These are phyloP conservation scores for Sphaerostilbella broomeana DNA, from an alignment of 2,329 filamentous ascomycete species.

Conservation along the genomic window DNA sequence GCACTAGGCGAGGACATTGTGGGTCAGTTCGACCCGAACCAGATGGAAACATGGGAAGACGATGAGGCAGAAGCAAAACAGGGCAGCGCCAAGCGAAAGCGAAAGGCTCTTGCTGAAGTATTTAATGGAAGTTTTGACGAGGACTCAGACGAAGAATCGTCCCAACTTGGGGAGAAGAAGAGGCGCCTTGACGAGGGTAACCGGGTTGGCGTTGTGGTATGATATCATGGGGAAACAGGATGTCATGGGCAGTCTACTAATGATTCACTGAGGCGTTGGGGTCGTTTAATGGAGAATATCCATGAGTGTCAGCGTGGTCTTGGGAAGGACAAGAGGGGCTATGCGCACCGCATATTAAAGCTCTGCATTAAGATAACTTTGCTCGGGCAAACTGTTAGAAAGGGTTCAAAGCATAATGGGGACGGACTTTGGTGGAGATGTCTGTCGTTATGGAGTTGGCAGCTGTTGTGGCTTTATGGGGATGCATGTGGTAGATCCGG, in stretches of 20 bases:
- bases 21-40: constrained; percentile 32
- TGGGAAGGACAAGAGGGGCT: constrained; percentile 1
- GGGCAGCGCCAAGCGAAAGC: constrained; percentile 26
- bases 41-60: constrained; percentile 42
- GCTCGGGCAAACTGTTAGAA: constrained; percentile 1
- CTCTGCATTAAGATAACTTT: constrained; percentile 1
- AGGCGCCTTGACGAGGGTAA: constrained; percentile 26
- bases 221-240: constrained; percentile 1
- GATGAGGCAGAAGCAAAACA: constrained; percentile 23
- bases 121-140: constrained; percentile 37
- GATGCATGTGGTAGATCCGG: no score
- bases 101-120: constrained; percentile 31
- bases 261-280: not conserved
- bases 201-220: constrained; percentile 26
- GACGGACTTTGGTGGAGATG: no score
- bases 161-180: constrained; percentile 26
- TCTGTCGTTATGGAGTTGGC: no score
- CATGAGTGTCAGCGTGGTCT: constrained; percentile 5
- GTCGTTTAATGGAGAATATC: not conserved
- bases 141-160: constrained; percentile 27
- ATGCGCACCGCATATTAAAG: no score
- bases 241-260: not conserved
- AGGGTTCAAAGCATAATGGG: not conserved
- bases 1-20: constrained; percentile 47
- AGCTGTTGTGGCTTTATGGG: no score